phyloP scores from a whole-genome alignment of 129 eudicot species.

The Flaveria brownii region DNA sequence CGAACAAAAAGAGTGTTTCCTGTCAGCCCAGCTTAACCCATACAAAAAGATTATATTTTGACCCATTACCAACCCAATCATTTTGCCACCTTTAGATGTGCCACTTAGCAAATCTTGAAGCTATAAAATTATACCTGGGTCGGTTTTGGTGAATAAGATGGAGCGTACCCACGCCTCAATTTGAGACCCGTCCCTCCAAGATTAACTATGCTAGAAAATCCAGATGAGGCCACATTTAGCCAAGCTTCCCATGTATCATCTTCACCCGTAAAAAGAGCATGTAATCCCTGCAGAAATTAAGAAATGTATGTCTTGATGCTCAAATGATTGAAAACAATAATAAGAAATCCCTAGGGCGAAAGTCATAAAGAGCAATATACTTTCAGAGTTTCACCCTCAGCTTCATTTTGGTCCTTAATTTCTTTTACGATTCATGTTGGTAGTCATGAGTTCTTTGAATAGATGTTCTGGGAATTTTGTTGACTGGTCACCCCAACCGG shows the following conservation, averaged over 20 bases:
- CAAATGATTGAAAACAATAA: constrained; percentile 1
- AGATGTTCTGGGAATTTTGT: neutral
- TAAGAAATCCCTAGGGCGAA: neutral
- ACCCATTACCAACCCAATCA: neutral
- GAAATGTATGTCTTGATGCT: neutral
- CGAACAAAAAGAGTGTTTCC: neutral
- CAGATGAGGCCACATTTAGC: constrained; percentile 71
- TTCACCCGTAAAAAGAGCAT: constrained; percentile 97
- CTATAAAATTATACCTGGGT: constrained; percentile 59
- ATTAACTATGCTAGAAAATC: constrained; percentile 59
- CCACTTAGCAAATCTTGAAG: constrained; percentile 15
- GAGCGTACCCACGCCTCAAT: constrained; percentile 95
- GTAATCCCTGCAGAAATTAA: constrained; percentile 65
- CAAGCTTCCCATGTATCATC: constrained; percentile 99
- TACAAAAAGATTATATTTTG: neutral
- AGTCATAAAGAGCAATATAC: neutral
- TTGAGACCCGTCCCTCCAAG: constrained; percentile 67
- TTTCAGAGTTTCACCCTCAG: neutral
- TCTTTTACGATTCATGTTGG: neutral
- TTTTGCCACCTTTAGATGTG: neutral
- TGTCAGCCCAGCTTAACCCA: neutral
- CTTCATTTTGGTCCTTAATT: neutral
- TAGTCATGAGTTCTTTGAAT: neutral
- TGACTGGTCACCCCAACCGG: neutral
- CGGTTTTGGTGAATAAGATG: constrained; percentile 80